phyloP scores from a whole-genome alignment of 805 yeast species.

The Metschnikowia sp. region DNA sequence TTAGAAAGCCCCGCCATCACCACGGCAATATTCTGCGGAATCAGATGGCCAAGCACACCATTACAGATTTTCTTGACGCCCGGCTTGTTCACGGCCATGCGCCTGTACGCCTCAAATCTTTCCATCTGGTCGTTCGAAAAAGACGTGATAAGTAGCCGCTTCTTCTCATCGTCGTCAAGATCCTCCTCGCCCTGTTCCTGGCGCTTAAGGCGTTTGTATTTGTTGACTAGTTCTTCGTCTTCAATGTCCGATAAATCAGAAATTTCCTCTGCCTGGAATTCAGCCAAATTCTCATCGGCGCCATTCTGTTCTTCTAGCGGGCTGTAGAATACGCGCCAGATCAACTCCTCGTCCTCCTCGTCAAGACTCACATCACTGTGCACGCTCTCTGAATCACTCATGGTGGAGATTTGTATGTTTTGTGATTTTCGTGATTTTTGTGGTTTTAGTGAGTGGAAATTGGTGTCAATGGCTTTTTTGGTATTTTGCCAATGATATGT shows the following conservation, averaged over 20 bases:
- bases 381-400: constrained; percentile 19
- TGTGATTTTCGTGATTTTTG: background rate
- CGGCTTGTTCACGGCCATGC: constrained; percentile 59
- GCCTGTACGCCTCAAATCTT: constrained; percentile 79
- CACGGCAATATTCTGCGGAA: constrained; percentile 75
- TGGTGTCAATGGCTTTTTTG: no score
- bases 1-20: constrained; percentile 84
- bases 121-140: constrained; percentile 82
- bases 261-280: constrained; percentile 21
- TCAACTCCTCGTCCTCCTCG: constrained; percentile 44
- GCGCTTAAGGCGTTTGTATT: constrained; percentile 32
- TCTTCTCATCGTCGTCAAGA: constrained; percentile 50
- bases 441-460: background rate
- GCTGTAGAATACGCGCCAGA: constrained; percentile 40
- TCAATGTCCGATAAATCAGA: constrained; percentile 35
- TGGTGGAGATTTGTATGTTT: background rate
- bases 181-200: constrained; percentile 21
- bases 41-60: constrained; percentile 72
- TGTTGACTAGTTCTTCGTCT: constrained; percentile 29
- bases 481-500: no score
- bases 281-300: constrained; percentile 9
- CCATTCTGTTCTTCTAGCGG: constrained; percentile 18
- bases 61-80: constrained; percentile 81
- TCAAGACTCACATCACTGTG: constrained; percentile 39
- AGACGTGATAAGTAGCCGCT: constrained; percentile 62